Conservation (phyloP, 768 basidiomycete species). For the Termitomyces sp. region DNA sequence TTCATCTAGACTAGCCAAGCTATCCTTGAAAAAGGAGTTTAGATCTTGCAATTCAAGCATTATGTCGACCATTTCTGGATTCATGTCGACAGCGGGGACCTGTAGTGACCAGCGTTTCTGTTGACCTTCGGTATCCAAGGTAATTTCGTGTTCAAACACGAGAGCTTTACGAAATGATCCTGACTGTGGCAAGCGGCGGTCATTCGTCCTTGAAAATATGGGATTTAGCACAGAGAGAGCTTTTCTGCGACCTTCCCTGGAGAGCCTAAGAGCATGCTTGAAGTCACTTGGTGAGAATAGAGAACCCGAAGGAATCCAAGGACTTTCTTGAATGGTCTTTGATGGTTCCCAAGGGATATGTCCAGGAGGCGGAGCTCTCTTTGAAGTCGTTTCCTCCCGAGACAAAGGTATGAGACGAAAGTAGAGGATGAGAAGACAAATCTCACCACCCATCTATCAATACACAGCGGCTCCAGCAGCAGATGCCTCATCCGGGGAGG, state of each 20-base stretch:
- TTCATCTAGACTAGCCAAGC: constrained; percentile 15
- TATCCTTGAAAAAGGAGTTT: constrained; percentile 32
- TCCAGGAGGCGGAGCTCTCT: constrained; percentile 7
- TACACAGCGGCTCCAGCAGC: constrained; percentile 8
- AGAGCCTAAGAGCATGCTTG: constrained; percentile 1
- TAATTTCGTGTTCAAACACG: constrained; percentile 31
- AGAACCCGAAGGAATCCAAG: constrained; percentile 14
- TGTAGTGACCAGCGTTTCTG: constrained; percentile 27
- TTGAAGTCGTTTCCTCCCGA: constrained; percentile 4
- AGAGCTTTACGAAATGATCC: constrained; percentile 22
- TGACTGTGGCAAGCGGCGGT: constrained; percentile 2
- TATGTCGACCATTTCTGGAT: constrained; percentile 34
- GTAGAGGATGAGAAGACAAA: neutral
- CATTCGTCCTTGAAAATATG: neutral
- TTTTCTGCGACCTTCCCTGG: neutral
- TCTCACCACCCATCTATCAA: constrained; percentile 13
- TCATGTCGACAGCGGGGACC: constrained; percentile 27
- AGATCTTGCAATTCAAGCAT: constrained; percentile 34
- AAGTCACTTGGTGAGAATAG: constrained; percentile 8
- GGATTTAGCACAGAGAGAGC: neutral
- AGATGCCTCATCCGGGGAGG: constrained; percentile 9
- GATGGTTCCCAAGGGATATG: constrained; percentile 10
- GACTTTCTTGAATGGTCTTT: neutral
- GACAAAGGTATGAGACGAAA: neutral
- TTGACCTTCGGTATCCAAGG: constrained; percentile 20